Percentiles rank a stretch among this genome's conserved stretches.
phyloP scores from a whole-genome alignment of 768 basidiomycete species.

The Termitomyces sp. region DNA sequence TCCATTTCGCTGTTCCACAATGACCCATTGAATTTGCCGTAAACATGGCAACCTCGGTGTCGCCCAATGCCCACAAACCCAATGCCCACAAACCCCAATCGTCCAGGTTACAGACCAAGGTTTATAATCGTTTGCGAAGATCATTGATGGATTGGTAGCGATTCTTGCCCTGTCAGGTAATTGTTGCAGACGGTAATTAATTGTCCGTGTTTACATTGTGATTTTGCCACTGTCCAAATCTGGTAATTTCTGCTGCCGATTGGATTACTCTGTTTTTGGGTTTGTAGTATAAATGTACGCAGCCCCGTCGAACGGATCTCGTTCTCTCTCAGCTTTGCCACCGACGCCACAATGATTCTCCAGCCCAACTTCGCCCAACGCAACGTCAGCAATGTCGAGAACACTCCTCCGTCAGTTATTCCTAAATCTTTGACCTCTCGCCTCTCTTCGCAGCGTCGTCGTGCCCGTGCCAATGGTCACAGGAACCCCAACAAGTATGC shows the following conservation, averaged over 20 bases:
- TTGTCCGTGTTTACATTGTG: background rate
- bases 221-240: background rate
- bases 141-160: conserved; percentile 3
- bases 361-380: conserved; percentile 19
- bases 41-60: background rate
- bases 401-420: conserved; percentile 24
- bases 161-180: conserved; percentile 1
- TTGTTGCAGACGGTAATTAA: background rate
- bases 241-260: background rate
- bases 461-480: conserved; percentile 28
- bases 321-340: background rate
- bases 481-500: conserved; percentile 27
- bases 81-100: no score
- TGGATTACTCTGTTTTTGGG: conserved; percentile 1
- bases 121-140: background rate
- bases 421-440: conserved; percentile 18
- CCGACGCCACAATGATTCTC: conserved; percentile 23
- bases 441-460: conserved; percentile 29
- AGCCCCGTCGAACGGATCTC: background rate
- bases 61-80: no score
- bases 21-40: background rate
- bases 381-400: conserved; percentile 23
- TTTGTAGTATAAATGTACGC: background rate
- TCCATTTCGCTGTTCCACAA: background rate
- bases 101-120: no score